Base-by-base conservation (phyloP, 208 protist genomes). In the Leishmania mexicana region DNA sequence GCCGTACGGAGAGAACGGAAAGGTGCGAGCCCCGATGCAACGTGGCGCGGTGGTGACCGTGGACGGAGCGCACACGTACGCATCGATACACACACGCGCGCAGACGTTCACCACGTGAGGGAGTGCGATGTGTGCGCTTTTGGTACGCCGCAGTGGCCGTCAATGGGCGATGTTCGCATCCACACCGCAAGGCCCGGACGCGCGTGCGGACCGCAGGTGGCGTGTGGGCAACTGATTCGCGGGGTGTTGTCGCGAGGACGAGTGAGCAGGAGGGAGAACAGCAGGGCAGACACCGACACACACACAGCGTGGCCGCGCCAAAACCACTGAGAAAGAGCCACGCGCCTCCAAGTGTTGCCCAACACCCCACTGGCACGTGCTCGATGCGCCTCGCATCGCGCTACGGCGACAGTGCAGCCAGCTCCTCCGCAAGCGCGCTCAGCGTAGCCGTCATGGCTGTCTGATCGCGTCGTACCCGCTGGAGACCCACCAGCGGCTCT, bases 401-500 rank as follows among this genome's bases (percentile, higher is more conserved):
- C 35, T 76, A 45, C 15, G 35, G 74, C 28, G 74, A 78, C 19
- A 78, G 15, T 17, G 38, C 38, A 47, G 54, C 31, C 3, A 78
- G 21, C 45, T 85, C 73, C 1, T 60, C 24, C 11, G 73, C n/a
- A 42, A 85, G 45, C 4, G 31, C 5, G 2, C 64, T 65, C 38
- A 85, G 57, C 47, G 82, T 64, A 0, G 40, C 73, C 62, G 73
- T 49, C 78, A 85, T 82, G 35, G 78, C 77, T 1, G 72, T 73
- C 68, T 85, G 82, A 74, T 81, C 82, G 8, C 71, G 42, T 5
- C 72, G 82, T 0, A 85, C 82, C 15, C 53, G 58, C 21, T 47
- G n/a, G 28, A 85, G 75, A 42, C 82, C 82, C 49, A 54, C 78
- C 21, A 79, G 68, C 51, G n/a, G 67, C 38, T 24, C 62, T 35